A percentile compares a stretch with the other conserved stretches of the same genome.
phyloP scores from a whole-genome alignment of 345 rosid species.

The Bruguiera sexangula region DNA sequence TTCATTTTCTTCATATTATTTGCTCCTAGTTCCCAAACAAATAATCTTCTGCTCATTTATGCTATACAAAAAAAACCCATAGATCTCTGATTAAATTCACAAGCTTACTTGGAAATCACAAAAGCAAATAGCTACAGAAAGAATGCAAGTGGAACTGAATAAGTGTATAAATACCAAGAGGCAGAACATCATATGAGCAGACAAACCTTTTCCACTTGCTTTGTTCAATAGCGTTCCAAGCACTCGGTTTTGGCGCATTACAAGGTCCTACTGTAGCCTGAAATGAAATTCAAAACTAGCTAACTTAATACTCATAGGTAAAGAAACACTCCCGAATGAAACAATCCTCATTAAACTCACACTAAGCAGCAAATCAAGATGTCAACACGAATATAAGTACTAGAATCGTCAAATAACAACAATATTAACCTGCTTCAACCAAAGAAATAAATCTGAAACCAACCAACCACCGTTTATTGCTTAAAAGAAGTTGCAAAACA shows the following conservation, averaged over 20 bases:
- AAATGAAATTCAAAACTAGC: slow-evolving; percentile 28
- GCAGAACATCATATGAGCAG: background rate
- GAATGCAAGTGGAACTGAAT: background rate
- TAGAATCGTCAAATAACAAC: too few species aligned
- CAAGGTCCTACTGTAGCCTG: slow-evolving; percentile 97
- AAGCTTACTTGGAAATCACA: background rate
- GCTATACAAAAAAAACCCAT: background rate
- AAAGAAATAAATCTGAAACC: background rate
- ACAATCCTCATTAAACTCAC: background rate
- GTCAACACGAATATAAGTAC: too few species aligned
- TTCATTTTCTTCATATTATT: background rate
- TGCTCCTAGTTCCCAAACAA: slow-evolving; percentile 1
- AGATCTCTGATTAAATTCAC: background rate
- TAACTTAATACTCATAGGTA: background rate
- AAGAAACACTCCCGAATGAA: slow-evolving; percentile 12
- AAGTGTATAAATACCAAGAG: background rate
- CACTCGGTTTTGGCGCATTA: slow-evolving; percentile 79
- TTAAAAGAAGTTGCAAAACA: background rate
- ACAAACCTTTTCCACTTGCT: slow-evolving; percentile 96
- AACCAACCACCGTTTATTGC: background rate
- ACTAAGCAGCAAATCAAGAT: background rate
- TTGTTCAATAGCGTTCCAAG: slow-evolving; percentile 94
- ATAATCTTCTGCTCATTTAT: background rate
- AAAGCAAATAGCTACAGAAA: background rate
- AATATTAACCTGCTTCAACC: background rate